A percentile compares a stretch with the other conserved stretches of the same genome.
Conservation (phyloP, 352 stramenopile genomes). For the Globisporangium recalcitrans region DNA sequence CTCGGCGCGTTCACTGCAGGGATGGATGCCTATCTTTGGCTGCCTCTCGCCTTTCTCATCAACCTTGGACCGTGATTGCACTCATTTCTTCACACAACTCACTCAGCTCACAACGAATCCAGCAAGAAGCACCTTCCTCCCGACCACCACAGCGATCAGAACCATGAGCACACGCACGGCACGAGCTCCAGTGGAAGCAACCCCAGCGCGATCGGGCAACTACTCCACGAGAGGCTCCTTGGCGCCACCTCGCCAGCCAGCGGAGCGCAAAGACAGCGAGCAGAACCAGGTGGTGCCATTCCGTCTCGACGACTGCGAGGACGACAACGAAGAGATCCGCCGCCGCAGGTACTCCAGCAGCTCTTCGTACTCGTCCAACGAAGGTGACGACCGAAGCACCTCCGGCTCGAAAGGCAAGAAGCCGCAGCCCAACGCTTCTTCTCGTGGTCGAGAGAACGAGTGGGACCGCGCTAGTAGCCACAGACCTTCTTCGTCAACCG, state of each 20-base stretch:
- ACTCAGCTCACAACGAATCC: not conserved
- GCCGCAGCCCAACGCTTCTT: not conserved
- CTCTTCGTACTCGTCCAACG: constrained; percentile 10
- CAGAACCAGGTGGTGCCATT: constrained; percentile 66
- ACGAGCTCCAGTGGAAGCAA: not conserved
- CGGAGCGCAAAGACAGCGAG: constrained; percentile 18
- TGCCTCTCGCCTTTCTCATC: not conserved
- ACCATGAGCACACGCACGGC: not conserved
- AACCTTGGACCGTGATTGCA: not conserved
- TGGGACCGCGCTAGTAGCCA: constrained; percentile 34
- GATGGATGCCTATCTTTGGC: not conserved
- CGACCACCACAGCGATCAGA: not conserved
- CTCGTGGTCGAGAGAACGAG: constrained; percentile 27
- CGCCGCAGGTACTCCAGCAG: constrained; percentile 32
- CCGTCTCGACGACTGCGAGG: constrained; percentile 38
- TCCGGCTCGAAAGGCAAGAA: not conserved
- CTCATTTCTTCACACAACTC: not conserved
- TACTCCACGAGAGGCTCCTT: not conserved
- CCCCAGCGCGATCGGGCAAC: not conserved
- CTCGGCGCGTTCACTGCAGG: not conserved
- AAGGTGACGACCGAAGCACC: constrained; percentile 6
- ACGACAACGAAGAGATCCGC: constrained; percentile 35
- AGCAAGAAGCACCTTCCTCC: not conserved
- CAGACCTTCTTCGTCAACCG: constrained; percentile 12
- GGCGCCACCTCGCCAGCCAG: not conserved